These are phyloP conservation scores for Phytopythium sindhum DNA, from an alignment of 352 stramenopile genomes.

Conservation along the genomic window DNA sequence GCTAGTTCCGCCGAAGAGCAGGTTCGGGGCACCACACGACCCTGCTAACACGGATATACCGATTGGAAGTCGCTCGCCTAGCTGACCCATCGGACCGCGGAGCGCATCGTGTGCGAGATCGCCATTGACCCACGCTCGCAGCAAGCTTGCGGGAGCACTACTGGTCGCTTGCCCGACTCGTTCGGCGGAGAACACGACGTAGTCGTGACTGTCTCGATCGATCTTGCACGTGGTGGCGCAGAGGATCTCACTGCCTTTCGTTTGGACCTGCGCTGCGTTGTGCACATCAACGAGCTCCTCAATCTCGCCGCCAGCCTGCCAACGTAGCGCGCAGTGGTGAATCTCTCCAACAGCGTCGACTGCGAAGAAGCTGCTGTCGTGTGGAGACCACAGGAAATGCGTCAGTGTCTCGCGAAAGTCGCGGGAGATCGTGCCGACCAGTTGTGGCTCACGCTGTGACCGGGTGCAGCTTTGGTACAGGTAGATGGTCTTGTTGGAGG, in stretches of 20 bases:
- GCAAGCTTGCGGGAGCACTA: constrained; percentile 3
- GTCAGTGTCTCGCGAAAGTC: constrained; percentile 41
- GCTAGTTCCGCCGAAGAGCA: constrained; percentile 46
- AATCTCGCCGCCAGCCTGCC: constrained; percentile 30
- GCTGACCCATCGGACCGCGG: constrained; percentile 6
- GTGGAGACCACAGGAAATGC: constrained; percentile 36
- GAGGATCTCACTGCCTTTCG: constrained; percentile 18
- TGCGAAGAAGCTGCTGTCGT: constrained; percentile 52
- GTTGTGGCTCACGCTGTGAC: constrained; percentile 42
- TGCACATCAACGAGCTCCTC: constrained; percentile 39
- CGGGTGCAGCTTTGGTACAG: constrained; percentile 47
- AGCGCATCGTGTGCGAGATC: constrained; percentile 41
- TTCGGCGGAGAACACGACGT: constrained; percentile 52
- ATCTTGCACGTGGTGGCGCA: constrained; percentile 27
- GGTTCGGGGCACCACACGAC: constrained; percentile 17
- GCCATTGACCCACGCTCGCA: constrained; percentile 59
- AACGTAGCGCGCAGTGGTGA: constrained; percentile 35
- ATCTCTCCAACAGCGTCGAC: constrained; percentile 28
- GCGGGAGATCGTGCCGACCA: constrained; percentile 35
- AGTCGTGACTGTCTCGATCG: constrained; percentile 45
- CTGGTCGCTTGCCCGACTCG: constrained; percentile 5
- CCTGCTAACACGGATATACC: constrained; percentile 37
- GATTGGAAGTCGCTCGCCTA: constrained; percentile 21
- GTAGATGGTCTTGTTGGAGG: constrained; percentile 36
- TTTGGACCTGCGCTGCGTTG: constrained; percentile 20